phyloP scores from a whole-genome alignment of 345 rosid species.

The Odontarrhena argentea region DNA sequence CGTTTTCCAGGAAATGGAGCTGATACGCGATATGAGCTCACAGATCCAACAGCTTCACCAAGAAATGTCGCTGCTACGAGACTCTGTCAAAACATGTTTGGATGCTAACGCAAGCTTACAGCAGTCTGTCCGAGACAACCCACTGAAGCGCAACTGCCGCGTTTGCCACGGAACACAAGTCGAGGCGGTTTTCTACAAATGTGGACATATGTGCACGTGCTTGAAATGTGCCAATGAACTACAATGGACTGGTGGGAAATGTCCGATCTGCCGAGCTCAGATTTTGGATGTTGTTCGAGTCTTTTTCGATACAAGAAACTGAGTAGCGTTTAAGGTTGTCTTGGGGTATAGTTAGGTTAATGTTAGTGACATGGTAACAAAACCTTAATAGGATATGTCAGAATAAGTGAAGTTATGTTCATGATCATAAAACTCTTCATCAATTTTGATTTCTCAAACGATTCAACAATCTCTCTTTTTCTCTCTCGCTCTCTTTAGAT shows the following conservation, averaged over 20 bases:
- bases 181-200: slow-evolving; percentile 77
- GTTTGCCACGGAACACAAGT: slow-evolving; percentile 68
- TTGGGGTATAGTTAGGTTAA: no score
- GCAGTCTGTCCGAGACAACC: slow-evolving; percentile 45
- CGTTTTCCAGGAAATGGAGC: slow-evolving; percentile 64
- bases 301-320: slow-evolving; percentile 49
- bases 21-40: slow-evolving; percentile 61
- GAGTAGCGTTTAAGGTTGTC: not conserved
- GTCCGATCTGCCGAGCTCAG: slow-evolving; percentile 78
- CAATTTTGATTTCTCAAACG: slow-evolving; percentile 20
- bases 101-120: slow-evolving; percentile 58
- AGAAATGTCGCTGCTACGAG: slow-evolving; percentile 69
- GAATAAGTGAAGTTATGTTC: not conserved
- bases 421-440: not conserved
- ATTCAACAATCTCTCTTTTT: slow-evolving; percentile 15
- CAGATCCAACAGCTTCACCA: slow-evolving; percentile 70
- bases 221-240: slow-evolving; percentile 72
- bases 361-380: no score
- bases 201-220: slow-evolving; percentile 94
- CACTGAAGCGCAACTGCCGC: slow-evolving; percentile 59
- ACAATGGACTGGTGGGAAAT: slow-evolving; percentile 64
- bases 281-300: slow-evolving; percentile 78
- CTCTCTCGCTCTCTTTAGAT: slow-evolving; percentile 23
- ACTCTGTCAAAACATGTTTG: slow-evolving; percentile 57
- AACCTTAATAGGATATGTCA: no score